Conservation (phyloP, 2,329 filamentous ascomycete genomes). For the Colletotrichum phormii region DNA sequence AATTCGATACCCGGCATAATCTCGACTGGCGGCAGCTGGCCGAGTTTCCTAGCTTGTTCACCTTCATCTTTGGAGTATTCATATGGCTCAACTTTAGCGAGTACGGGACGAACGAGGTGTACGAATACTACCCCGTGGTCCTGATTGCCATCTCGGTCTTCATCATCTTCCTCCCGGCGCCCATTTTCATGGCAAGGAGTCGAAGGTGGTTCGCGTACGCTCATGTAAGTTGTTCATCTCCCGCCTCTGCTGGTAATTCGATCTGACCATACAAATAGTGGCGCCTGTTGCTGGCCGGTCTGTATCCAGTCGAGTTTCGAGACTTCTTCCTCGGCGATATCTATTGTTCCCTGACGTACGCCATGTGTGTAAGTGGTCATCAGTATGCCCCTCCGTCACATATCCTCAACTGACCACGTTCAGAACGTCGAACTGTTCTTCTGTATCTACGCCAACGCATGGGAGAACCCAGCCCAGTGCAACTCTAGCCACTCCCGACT, state of each 20-base stretch:
- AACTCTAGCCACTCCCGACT: slow-evolving; percentile 87
- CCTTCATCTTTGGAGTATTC: slow-evolving; percentile 81
- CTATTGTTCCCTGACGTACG: slow-evolving; percentile 95
- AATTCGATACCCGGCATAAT: slow-evolving; percentile 88
- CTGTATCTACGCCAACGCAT: slow-evolving; percentile 86
- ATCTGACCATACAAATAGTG: slow-evolving; percentile 66
- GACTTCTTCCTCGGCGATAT: slow-evolving; percentile 99
- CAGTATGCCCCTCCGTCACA: accelerated
- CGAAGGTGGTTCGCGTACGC: slow-evolving; percentile 90
- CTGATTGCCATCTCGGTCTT: slow-evolving; percentile 76
- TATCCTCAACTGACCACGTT: not conserved
- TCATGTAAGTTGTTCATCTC: slow-evolving; percentile 72
- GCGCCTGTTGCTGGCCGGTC: slow-evolving; percentile 84
- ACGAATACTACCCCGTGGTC: slow-evolving; percentile 87
- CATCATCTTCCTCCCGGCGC: slow-evolving; percentile 81
- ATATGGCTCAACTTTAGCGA: slow-evolving; percentile 90
- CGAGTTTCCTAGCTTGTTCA: slow-evolving; percentile 87
- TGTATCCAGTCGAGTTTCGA: slow-evolving; percentile 95
- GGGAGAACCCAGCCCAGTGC: slow-evolving; percentile 80
- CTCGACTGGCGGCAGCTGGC: slow-evolving; percentile 91
- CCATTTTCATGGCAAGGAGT: slow-evolving; percentile 79
- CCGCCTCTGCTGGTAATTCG: not conserved
- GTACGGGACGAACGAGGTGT: slow-evolving; percentile 75
- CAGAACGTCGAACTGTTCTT: slow-evolving; percentile 94
- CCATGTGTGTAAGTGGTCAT: slow-evolving; percentile 76